phyloP scores from a whole-genome alignment of 208 protist species.

The Blechomonas ayalai region DNA sequence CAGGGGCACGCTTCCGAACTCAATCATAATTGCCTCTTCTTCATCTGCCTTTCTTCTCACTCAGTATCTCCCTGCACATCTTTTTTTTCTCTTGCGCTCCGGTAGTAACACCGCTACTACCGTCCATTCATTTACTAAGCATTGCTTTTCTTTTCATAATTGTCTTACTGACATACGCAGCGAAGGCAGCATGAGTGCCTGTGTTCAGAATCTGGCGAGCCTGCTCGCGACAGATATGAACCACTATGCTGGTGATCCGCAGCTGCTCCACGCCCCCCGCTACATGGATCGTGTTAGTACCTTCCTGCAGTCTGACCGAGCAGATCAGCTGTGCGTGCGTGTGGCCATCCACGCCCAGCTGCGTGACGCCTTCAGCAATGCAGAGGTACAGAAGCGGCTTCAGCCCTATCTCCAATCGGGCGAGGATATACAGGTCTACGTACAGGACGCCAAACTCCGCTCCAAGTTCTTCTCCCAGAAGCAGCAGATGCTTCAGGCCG shows the following conservation, averaged over 20 bases:
- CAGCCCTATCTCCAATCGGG: conserved; percentile 42
- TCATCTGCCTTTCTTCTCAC: conserved; percentile 9
- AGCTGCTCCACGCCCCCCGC: conserved; percentile 28
- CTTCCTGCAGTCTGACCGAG: conserved; percentile 36
- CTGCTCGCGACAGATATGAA: conserved; percentile 66
- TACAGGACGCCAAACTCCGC: conserved; percentile 44
- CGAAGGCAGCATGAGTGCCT: conserved; percentile 24
- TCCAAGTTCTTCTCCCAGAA: conserved; percentile 72
- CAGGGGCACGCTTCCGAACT: no score
- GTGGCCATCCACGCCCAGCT: conserved; percentile 80
- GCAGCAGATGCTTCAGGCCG: conserved; percentile 60
- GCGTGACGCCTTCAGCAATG: conserved; percentile 50
- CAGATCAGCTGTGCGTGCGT: conserved; percentile 55
- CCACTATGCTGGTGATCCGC: conserved; percentile 71
- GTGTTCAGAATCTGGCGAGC: conserved; percentile 43
- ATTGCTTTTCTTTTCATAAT: no score
- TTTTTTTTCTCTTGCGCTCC: conserved; percentile 3
- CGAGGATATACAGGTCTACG: conserved; percentile 37
- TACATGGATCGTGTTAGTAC: conserved; percentile 37
- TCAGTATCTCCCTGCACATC: background rate
- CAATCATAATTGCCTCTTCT: conserved; percentile 3
- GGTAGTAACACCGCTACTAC: conserved; percentile 2
- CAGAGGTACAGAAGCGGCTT: conserved; percentile 43
- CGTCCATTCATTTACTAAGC: background rate
- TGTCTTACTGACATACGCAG: no score